Evolutionary conservation across 2,329 filamentous ascomycete species (phyloP).

Genomic region (Juglanconis sp.): DNA sequence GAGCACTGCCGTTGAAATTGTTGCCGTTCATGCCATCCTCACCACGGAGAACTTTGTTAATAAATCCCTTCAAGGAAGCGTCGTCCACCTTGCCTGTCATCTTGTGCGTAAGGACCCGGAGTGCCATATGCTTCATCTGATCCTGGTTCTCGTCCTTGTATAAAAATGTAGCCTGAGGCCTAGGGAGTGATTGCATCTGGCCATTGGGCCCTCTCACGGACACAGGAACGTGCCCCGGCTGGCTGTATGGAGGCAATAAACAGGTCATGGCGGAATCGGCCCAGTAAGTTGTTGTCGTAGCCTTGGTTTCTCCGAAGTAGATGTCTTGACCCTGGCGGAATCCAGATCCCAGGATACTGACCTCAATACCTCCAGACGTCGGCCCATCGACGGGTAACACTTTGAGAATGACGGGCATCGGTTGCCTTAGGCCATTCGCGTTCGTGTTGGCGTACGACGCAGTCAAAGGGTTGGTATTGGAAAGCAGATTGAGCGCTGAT

Average conservation of each 20-base stretch:
- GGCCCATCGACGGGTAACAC: conserved; percentile 81
- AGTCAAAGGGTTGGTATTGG: conserved; percentile 8
- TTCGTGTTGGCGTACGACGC: conserved; percentile 10
- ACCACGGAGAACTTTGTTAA: conserved; percentile 53
- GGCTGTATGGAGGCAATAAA: conserved; percentile 67
- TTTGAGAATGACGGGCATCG: conserved; percentile 69
- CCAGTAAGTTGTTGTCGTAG: conserved; percentile 75
- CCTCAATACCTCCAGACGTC: conserved; percentile 79
- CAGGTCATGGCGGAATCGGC: conserved; percentile 77
- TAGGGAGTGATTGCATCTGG: conserved; percentile 28
- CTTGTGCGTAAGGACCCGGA: conserved; percentile 62
- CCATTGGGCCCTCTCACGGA: conserved; percentile 57
- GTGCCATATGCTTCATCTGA: conserved; percentile 63
- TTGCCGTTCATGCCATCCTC: conserved; percentile 48
- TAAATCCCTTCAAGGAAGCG: conserved; percentile 50
- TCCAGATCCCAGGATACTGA: conserved; percentile 76
- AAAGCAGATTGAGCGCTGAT: background rate
- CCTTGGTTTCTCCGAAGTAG: conserved; percentile 69
- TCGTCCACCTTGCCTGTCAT: conserved; percentile 62
- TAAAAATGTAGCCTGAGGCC: conserved; percentile 57
- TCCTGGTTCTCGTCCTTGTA: conserved; percentile 72
- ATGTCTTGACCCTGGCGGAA: conserved; percentile 78
- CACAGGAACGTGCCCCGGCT: conserved; percentile 67
- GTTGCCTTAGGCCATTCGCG: conserved; percentile 7
- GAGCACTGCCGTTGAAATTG: conserved; percentile 26